phyloP scores from a whole-genome alignment of 2,329 filamentous ascomycete species.

The Colletotrichum spinosum region DNA sequence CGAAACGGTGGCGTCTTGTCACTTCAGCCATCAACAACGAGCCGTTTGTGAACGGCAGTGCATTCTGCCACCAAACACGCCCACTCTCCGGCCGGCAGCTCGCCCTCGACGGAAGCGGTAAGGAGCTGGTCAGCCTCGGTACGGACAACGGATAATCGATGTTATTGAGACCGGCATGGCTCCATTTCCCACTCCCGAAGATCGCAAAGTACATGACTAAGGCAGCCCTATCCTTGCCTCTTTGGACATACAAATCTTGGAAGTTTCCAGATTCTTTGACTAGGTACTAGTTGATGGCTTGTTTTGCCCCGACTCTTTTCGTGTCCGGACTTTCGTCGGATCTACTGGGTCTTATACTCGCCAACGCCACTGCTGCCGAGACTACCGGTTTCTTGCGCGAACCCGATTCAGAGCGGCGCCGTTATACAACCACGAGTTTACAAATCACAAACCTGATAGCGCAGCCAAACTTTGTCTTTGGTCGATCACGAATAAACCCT shows the following conservation, averaged over 20 bases:
- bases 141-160: conserved; percentile 1
- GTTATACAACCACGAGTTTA: too few species aligned
- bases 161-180: conserved; percentile 13
- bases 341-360: background rate
- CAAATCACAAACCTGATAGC: too few species aligned
- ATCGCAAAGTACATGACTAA: conserved; percentile 21
- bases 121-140: background rate
- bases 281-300: background rate
- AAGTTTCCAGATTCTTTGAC: conserved; percentile 15
- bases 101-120: background rate
- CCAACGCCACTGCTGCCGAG: background rate
- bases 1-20: conserved; percentile 19
- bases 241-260: conserved; percentile 9
- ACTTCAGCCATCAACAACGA: conserved; percentile 30
- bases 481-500: background rate
- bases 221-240: conserved; percentile 3
- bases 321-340: background rate
- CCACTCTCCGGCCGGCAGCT: background rate
- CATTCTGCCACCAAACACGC: background rate
- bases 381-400: too few species aligned
- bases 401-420: too few species aligned
- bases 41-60: conserved; percentile 14
- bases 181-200: conserved; percentile 12
- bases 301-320: background rate
- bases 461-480: too few species aligned